phyloP scores from a whole-genome alignment of 345 rosid species.

The Cardamine chenopodiifolia region DNA sequence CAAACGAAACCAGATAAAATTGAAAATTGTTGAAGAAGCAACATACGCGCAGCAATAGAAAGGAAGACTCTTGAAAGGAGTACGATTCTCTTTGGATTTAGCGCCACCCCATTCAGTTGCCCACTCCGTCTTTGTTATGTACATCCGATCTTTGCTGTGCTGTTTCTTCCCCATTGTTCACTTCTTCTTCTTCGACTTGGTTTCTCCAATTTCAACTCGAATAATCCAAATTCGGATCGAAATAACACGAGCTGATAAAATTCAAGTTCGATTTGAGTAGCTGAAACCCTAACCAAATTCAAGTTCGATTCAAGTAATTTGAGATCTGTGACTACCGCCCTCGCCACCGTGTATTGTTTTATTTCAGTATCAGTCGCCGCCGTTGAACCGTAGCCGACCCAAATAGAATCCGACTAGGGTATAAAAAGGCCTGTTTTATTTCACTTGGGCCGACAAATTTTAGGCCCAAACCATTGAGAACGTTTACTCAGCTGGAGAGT shows the following conservation, averaged over 20 bases:
- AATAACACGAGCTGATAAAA: background rate
- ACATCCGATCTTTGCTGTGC: conserved; percentile 98
- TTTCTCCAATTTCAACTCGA: background rate
- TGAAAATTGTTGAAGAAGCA: background rate
- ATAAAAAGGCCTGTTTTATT: background rate
- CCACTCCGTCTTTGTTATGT: conserved; percentile 93
- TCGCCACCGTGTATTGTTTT: conserved; percentile 29
- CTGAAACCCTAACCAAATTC: conserved; percentile 4
- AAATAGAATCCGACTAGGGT: background rate
- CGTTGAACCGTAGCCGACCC: background rate
- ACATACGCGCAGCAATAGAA: conserved; percentile 97
- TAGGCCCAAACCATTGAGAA: background rate
- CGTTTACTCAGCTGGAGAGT: background rate
- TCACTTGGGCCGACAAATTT: background rate
- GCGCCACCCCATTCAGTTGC: conserved; percentile 99
- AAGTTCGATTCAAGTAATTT: background rate
- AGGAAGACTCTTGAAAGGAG: conserved; percentile 92
- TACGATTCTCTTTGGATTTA: conserved; percentile 68
- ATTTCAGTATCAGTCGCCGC: conserved; percentile 19
- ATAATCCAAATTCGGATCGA: background rate
- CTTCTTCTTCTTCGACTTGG: conserved; percentile 21
- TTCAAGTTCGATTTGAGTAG: background rate
- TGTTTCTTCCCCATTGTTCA: conserved; percentile 88
- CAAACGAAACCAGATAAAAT: background rate
- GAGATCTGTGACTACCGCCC: conserved; percentile 20